These are phyloP conservation scores for Collybia mongolica DNA, from an alignment of 768 basidiomycete genomes.

Conservation along the genomic window DNA sequence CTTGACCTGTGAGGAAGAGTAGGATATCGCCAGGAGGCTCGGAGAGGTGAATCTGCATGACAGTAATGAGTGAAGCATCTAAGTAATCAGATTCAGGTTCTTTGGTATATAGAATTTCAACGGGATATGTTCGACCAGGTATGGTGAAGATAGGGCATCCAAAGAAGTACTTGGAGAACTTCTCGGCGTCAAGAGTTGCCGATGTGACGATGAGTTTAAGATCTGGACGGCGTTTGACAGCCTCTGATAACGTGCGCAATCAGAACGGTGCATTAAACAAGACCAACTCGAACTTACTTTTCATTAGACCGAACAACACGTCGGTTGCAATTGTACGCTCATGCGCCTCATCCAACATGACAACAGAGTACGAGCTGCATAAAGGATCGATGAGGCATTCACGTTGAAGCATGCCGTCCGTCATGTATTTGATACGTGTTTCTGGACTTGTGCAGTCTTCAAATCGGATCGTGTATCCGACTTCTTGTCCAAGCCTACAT, in stretches of 20 bases:
- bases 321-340: slow-evolving; percentile 99
- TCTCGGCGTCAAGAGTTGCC: slow-evolving; percentile 98
- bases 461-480: slow-evolving; percentile 98
- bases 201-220: slow-evolving; percentile 98
- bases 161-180: slow-evolving; percentile 99
- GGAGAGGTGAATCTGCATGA: slow-evolving; percentile 99
- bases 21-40: slow-evolving; percentile 97
- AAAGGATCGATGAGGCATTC: slow-evolving; percentile 96
- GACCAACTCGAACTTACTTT: slow-evolving; percentile 53
- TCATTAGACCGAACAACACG: slow-evolving; percentile 93
- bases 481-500: slow-evolving; percentile 94
- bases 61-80: slow-evolving; percentile 96
- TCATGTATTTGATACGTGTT: slow-evolving; percentile 99
- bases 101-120: slow-evolving; percentile 97
- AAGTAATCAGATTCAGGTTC: slow-evolving; percentile 98
- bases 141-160: slow-evolving; percentile 99
- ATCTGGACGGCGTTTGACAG: slow-evolving; percentile 91
- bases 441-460: slow-evolving; percentile 99
- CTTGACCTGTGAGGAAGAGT: slow-evolving; percentile 97
- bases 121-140: slow-evolving; percentile 98
- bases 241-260: slow-evolving; percentile 56
- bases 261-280: neutral
- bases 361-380: slow-evolving; percentile 86
- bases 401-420: slow-evolving; percentile 98
- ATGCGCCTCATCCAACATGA: slow-evolving; percentile 99